Conservation (phyloP, 1,284 basidiomycete species). For the Golubevia pallescens region DNA sequence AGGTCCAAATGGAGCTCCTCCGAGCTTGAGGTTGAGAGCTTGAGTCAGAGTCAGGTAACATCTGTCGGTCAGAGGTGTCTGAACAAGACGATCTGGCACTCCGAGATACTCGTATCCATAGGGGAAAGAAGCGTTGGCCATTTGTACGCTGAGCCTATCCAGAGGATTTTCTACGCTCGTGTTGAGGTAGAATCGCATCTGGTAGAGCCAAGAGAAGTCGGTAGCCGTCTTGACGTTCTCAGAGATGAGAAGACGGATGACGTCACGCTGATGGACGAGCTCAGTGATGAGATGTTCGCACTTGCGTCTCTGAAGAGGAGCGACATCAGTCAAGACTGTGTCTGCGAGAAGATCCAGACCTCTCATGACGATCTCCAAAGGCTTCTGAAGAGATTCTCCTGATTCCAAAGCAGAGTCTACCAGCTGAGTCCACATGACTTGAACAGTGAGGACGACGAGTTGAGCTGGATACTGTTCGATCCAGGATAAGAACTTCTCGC, state of each 20-base stretch:
- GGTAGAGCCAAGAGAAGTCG: constrained; percentile 91
- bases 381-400: constrained; percentile 70
- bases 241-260: constrained; percentile 79
- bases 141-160: constrained; percentile 75
- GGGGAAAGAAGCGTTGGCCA: constrained; percentile 90
- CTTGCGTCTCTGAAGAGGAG: constrained; percentile 87
- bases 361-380: constrained; percentile 78
- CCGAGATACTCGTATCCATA: constrained; percentile 99
- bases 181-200: constrained; percentile 98
- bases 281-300: constrained; percentile 99
- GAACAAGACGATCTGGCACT: constrained; percentile 93
- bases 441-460: constrained; percentile 89
- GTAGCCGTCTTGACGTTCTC: constrained; percentile 73
- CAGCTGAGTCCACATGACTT: constrained; percentile 89
- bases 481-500: constrained; percentile 82
- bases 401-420: constrained; percentile 78
- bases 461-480: constrained; percentile 93
- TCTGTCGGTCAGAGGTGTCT: constrained; percentile 96
- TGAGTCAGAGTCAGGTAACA: constrained; percentile 97
- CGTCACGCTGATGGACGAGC: constrained; percentile 95
- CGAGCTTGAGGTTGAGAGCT: constrained; percentile 89
- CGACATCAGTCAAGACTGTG: constrained; percentile 88
- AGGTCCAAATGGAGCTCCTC: constrained; percentile 96
- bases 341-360: constrained; percentile 93
- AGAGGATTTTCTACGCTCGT: constrained; percentile 75